Percentiles rank a stretch among this genome's conserved stretches.
phyloP scores from a whole-genome alignment of 148 eudicot species.

The Suaeda aralocaspica region DNA sequence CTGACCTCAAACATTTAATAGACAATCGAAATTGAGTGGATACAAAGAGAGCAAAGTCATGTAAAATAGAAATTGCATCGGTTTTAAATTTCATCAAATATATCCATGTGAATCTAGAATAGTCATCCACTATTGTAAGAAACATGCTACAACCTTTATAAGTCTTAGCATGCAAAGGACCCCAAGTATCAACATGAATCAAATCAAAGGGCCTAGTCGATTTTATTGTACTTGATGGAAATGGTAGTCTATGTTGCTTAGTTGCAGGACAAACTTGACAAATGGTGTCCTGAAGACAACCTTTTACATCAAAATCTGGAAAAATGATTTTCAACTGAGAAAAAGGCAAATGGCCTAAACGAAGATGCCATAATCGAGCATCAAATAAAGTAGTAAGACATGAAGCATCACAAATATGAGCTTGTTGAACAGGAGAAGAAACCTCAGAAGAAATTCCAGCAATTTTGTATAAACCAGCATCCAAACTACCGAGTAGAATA shows the following conservation, averaged over 20 bases:
- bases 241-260: not conserved
- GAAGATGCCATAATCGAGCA: not conserved
- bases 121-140: conserved; percentile 10
- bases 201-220: not conserved
- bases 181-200: conserved; percentile 1
- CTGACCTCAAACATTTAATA: not conserved
- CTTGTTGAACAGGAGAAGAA: not conserved
- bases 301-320: not conserved
- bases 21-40: not conserved
- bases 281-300: not conserved
- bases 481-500: not conserved
- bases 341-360: not conserved
- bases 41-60: not conserved
- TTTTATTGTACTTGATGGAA: not conserved
- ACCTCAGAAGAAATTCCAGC: not conserved
- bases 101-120: not conserved
- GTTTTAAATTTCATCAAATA: not conserved
- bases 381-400: not conserved
- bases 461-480: not conserved
- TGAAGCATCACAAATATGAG: not conserved
- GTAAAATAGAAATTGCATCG: not conserved
- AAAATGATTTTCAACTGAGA: not conserved
- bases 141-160: not conserved
- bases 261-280: conserved; percentile 1
- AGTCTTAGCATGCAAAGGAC: not conserved